Evolutionary conservation across 2,329 filamentous ascomycete species (phyloP), one percentile per base, ranked within the genome.

Genomic region (Bipolaris bicolor): DNA sequence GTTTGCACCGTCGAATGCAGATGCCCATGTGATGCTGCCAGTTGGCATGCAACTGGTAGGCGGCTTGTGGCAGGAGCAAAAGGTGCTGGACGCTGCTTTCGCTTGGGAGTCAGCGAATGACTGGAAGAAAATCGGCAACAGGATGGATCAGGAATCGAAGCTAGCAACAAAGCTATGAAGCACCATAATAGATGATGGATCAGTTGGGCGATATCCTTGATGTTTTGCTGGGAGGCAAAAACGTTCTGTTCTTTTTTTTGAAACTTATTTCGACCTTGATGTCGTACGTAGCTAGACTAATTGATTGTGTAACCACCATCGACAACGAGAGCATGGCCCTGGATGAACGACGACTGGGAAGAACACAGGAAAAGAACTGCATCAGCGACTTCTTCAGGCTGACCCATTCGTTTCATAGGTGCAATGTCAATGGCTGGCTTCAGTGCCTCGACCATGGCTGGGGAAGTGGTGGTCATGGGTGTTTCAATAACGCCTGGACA

Each of bases 341-440:
- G 78, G 70, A 86, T 81, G 63, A 79, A 86, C 54, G 82, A 84
- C 53, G 80, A 80, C 76, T 84, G 78, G 1, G 79, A 76, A 31
- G 81, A 84, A 16, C 80, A 81, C 55, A 86, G 64, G 55, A 84
- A 83, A 0, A 81, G 73, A 24, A 85, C 80, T 31, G 77, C 73
- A 60, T 86, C 83, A 0, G 81, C 82, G 60, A 86, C 79, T 69
- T 87, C 84, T 22, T 85, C 82, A 15, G 80, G 75, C 18, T 71
- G 68, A 0, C 76, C 82, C 58, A 84, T 71, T 5, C 84, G 76
- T 33, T 76, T 75, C 62, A 85, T 72, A 0, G 84, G 81, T 1
- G 80, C 82, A 56, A 77, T 78, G 18, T 67, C 55, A 33, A 83
- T 72, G 22, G 81, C 79, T 24, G 68, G 65, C 53, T 65, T 70